Conservation (phyloP, 2,329 filamentous ascomycete species). For the Diaporthe vexans region DNA sequence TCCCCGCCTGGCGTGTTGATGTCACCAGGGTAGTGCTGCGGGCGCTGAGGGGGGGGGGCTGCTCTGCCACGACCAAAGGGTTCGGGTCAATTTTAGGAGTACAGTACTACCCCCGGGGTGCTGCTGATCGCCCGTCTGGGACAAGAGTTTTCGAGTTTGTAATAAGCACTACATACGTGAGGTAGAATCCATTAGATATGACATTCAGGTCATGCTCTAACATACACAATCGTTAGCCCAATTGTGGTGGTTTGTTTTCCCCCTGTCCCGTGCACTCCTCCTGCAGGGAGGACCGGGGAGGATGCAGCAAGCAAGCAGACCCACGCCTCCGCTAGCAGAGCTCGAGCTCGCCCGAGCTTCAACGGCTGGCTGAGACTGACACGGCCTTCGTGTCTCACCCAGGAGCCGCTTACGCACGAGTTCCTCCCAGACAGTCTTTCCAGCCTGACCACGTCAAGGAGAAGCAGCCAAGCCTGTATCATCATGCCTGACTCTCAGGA, state of each 20-base stretch:
- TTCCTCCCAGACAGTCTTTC: background rate
- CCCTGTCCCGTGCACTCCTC: background rate
- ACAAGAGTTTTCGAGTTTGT: too few relatives aligned
- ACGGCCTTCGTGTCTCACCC: conserved; percentile 25
- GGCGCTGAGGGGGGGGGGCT: background rate
- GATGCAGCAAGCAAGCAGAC: background rate
- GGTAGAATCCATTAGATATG: too few relatives aligned
- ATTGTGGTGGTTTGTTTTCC: background rate
- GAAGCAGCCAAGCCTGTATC: background rate
- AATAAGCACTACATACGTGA: too few relatives aligned
- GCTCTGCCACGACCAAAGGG: background rate
- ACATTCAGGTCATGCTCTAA: too few relatives aligned
- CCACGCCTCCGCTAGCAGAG: conserved; percentile 8
- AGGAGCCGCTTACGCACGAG: conserved; percentile 15
- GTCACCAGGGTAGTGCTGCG: conserved; percentile 3
- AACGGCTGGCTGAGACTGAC: conserved; percentile 32
- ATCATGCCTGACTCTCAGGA: conserved; percentile 47
- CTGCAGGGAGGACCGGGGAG: background rate
- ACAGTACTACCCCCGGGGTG: too few relatives aligned
- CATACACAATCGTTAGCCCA: background rate
- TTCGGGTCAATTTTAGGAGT: background rate
- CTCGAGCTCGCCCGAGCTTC: conserved; percentile 4
- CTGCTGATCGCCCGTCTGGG: too few relatives aligned
- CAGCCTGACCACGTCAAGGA: background rate
- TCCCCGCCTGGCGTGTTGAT: too few relatives aligned